phyloP scores from a whole-genome alignment of 164 flowering plant species.

The Tetrastigma voinierianum region DNA sequence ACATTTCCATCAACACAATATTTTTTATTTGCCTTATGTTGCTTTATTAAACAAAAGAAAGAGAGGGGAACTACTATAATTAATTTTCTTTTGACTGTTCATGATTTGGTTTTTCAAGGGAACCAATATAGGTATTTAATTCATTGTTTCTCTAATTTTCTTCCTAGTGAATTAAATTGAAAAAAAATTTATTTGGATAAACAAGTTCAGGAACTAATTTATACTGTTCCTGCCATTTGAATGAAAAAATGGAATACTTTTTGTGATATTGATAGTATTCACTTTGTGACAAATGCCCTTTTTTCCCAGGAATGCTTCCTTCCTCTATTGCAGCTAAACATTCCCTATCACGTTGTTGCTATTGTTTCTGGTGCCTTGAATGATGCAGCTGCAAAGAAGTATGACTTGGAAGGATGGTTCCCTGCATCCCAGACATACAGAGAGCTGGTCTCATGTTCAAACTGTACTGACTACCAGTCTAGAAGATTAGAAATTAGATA shows the following conservation, averaged over 20 bases:
- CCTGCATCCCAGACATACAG: conserved; percentile 91
- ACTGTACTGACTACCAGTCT: conserved; percentile 91
- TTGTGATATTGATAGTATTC: not conserved
- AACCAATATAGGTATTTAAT: not conserved
- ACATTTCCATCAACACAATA: not conserved
- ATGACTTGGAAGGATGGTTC: conserved; percentile 93
- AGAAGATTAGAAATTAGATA: conserved; percentile 79
- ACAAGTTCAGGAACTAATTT: not conserved
- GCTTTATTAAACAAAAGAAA: not conserved
- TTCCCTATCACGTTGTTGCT: conserved; percentile 81
- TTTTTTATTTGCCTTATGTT: not conserved
- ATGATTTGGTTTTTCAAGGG: not conserved
- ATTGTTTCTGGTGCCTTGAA: conserved; percentile 96
- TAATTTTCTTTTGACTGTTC: not conserved
- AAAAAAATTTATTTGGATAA: not conserved
- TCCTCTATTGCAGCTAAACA: conserved; percentile 50
- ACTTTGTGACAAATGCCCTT: not conserved
- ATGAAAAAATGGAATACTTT: no score
- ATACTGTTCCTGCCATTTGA: not conserved
- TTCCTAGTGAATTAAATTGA: not conserved
- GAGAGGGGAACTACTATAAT: not conserved
- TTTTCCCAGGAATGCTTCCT: not conserved
- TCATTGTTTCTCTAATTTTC: not conserved
- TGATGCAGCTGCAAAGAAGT: conserved; percentile 96
- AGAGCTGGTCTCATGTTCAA: conserved; percentile 93